Base-by-base conservation (phyloP, 495 filamentous ascomycete species). In the Pseudevernia furfuracea region DNA sequence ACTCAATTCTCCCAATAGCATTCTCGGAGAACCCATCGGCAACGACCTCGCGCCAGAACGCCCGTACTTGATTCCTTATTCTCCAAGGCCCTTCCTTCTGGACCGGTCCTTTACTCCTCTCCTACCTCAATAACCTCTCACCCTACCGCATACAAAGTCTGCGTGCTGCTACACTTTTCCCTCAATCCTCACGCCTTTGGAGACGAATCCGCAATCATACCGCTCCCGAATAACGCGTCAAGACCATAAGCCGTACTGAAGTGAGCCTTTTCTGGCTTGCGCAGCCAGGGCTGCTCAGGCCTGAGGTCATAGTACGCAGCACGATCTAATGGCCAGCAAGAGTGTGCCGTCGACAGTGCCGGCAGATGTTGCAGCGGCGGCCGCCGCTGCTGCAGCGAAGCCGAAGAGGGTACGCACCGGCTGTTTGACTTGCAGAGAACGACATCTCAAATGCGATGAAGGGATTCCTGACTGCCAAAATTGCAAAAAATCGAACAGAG, bases 371-470 rank as follows among this genome's bases (percentile, higher is more conserved):
- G 63, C 61, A 57, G 64, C 68, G 55, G 68, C 71, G 43, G 66
- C 62, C 9, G 69, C 74, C 41, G 70, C 66, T n/a, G 71, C 72
- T 37, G 73, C 75, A 3, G 68, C 74, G n/a, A 90, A 88, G 70
- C 83, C 86, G 25, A 85, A 81, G 70, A 77, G 89, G 49, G 87
- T 90, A 15, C 84, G 89, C 32, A 92, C 89, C 12, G 89, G 89
- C 28, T 92, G 89, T 70, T 74, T 92, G 37, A 92, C 89, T 9
- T 92, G 89, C 72, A 83, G 89, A 61, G 86, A 90, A 71, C 79
- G 89, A 44, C 87, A 90, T 75, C 71, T 90, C 57, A 90, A 90
- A 74, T 90, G 87, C 72, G 93, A 98, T 71, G 94, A 98, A 74
- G 87, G 80, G 2, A 69, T 85, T 43, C 91, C 91, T 4, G 79